A percentile compares a stretch with the other conserved stretches of the same genome.
Evolutionary conservation across 306 rosid species (phyloP).

Genomic region (Ammopiptanthus mongolicus): DNA sequence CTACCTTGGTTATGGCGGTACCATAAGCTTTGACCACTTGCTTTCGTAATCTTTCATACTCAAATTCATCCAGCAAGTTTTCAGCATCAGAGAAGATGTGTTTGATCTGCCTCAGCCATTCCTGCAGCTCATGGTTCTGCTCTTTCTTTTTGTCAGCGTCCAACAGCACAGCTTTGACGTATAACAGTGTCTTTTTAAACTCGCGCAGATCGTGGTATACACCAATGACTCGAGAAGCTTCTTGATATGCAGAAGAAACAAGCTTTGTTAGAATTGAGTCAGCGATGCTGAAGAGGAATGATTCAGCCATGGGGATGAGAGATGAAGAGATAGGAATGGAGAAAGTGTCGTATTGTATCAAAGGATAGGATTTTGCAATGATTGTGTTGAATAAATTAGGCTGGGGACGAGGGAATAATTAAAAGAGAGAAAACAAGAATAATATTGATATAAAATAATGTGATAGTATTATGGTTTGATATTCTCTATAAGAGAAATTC

Average conservation of each 20-base stretch:
- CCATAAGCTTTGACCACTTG: neutral
- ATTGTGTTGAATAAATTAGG: too few species aligned
- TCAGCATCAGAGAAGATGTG: neutral
- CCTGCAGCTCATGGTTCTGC: neutral
- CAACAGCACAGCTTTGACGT: neutral
- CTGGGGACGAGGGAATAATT: too few species aligned
- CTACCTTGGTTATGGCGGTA: neutral
- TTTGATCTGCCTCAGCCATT: neutral
- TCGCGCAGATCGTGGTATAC: neutral
- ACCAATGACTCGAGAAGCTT: neutral
- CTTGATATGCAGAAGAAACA: neutral
- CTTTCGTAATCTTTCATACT: neutral
- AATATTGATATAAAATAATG: too few species aligned
- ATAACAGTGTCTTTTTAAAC: neutral
- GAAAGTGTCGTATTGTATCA: too few species aligned
- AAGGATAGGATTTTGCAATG: too few species aligned
- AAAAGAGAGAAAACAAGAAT: too few species aligned
- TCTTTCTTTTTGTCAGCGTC: neutral
- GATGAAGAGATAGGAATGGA: neutral
- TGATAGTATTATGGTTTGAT: too few species aligned
- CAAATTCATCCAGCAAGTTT: neutral
- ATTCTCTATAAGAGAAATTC: too few species aligned
- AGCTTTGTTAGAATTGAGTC: neutral
- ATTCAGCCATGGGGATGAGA: neutral
- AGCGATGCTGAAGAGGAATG: neutral